phyloP scores from a whole-genome alignment of 2,329 filamentous ascomycete genomes.

The Fusarium duplospermum region DNA sequence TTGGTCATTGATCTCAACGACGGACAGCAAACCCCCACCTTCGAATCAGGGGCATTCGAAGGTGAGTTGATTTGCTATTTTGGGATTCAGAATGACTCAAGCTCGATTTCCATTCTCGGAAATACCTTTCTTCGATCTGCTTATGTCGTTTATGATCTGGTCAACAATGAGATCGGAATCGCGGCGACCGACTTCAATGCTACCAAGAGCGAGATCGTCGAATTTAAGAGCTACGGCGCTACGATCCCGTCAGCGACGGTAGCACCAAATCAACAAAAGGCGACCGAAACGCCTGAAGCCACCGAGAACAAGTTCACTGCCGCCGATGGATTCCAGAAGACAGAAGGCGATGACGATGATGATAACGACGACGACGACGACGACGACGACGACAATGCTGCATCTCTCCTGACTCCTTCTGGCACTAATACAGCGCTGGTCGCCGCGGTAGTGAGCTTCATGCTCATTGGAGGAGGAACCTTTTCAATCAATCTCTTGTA shows the following conservation, averaged over 20 bases:
- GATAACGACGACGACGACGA: constrained; percentile 8
- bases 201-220: constrained; percentile 60
- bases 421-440: constrained; percentile 29
- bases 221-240: constrained; percentile 62
- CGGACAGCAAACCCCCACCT: constrained; percentile 47
- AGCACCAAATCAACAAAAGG: constrained; percentile 55
- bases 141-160: constrained; percentile 70
- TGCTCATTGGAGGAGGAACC: constrained; percentile 37
- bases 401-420: constrained; percentile 21
- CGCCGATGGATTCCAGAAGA: constrained; percentile 48
- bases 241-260: constrained; percentile 62
- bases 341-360: constrained; percentile 3
- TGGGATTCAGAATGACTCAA: constrained; percentile 64
- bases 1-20: constrained; percentile 61
- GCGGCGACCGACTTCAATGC: constrained; percentile 68
- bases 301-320: constrained; percentile 41
- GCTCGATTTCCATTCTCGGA: constrained; percentile 61
- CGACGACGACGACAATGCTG: constrained; percentile 29
- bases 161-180: constrained; percentile 67
- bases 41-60: constrained; percentile 55
- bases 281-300: constrained; percentile 25
- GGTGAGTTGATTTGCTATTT: constrained; percentile 65
- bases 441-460: constrained; percentile 34
- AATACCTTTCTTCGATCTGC: constrained; percentile 70
- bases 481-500: constrained; percentile 27